phyloP scores from a whole-genome alignment of 148 eudicot genomes.

The Camellia sinensis region DNA sequence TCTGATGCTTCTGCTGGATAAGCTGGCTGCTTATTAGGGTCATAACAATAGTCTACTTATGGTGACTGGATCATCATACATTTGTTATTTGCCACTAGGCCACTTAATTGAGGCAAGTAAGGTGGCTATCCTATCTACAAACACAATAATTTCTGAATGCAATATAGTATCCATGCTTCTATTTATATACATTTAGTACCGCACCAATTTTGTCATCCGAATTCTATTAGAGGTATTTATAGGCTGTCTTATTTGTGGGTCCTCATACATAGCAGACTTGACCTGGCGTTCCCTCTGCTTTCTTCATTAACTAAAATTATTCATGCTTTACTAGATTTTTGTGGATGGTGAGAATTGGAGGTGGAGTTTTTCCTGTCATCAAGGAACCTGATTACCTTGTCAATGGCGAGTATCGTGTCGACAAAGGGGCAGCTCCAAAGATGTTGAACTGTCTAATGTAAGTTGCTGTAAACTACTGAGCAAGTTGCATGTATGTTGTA shows the following conservation, averaged over 20 bases:
- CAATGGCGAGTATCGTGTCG: conserved; percentile 97
- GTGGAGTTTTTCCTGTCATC: conserved; percentile 94
- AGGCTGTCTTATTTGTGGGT: not conserved
- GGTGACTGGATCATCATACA: not conserved
- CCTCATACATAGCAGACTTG: conserved; percentile 1
- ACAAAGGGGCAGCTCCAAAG: conserved; percentile 98
- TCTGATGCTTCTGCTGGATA: conserved; percentile 6
- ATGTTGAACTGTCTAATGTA: conserved; percentile 99
- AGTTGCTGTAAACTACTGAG: conserved; percentile 34
- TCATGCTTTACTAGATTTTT: conserved; percentile 55
- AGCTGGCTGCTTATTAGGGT: not conserved
- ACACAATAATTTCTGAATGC: not conserved
- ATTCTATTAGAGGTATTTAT: not conserved
- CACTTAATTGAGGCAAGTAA: too few relatives aligned
- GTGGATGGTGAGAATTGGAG: conserved; percentile 99
- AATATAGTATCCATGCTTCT: not conserved
- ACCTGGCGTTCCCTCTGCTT: not conserved
- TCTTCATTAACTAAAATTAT: conserved; percentile 7
- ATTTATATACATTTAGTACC: not conserved
- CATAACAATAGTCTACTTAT: not conserved
- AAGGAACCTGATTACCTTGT: conserved; percentile 99
- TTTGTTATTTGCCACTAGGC: not conserved
- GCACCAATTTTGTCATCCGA: not conserved
- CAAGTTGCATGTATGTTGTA: not conserved
- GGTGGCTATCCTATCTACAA: not conserved